Evolutionary conservation across 495 filamentous ascomycete genomes (phyloP).

Genomic region (Penicillium turbatum): DNA sequence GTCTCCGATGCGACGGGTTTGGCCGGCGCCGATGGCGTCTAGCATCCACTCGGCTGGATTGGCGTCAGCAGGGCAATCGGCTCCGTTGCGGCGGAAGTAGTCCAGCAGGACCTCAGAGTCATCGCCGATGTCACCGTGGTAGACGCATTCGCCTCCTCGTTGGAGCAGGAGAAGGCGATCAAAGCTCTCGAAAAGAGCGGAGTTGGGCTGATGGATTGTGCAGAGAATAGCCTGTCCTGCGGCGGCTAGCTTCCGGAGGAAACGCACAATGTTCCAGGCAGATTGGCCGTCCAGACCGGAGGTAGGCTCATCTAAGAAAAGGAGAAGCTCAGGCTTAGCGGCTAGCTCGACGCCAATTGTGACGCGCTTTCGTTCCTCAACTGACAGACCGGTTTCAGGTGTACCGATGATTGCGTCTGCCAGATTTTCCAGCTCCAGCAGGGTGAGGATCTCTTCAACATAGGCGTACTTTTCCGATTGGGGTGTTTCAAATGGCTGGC

Average conservation of each 20-base stretch:
- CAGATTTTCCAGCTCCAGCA: slow-evolving; percentile 79
- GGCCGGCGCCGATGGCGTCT: slow-evolving; percentile 78
- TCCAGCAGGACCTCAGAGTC: slow-evolving; percentile 40
- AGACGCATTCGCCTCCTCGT: slow-evolving; percentile 59
- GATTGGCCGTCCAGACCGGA: slow-evolving; percentile 80
- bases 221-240: slow-evolving; percentile 85
- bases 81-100: slow-evolving; percentile 53
- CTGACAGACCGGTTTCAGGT: slow-evolving; percentile 71
- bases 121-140: slow-evolving; percentile 63
- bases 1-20: slow-evolving; percentile 64
- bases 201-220: slow-evolving; percentile 90
- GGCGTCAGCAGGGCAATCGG: slow-evolving; percentile 49
- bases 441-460: slow-evolving; percentile 74
- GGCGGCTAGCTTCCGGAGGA: slow-evolving; percentile 76
- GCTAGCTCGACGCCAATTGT: slow-evolving; percentile 88
- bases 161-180: slow-evolving; percentile 63
- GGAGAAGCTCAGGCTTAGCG: slow-evolving; percentile 75
- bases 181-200: slow-evolving; percentile 79
- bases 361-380: slow-evolving; percentile 87
- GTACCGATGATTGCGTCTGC: slow-evolving; percentile 82
- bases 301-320: slow-evolving; percentile 91
- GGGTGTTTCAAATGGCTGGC: slow-evolving; percentile 68
- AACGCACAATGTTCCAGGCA: slow-evolving; percentile 85
- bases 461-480: slow-evolving; percentile 74
- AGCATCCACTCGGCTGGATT: slow-evolving; percentile 88